phyloP scores from a whole-genome alignment of 805 yeast genomes.

The Suhomyces sp. region DNA sequence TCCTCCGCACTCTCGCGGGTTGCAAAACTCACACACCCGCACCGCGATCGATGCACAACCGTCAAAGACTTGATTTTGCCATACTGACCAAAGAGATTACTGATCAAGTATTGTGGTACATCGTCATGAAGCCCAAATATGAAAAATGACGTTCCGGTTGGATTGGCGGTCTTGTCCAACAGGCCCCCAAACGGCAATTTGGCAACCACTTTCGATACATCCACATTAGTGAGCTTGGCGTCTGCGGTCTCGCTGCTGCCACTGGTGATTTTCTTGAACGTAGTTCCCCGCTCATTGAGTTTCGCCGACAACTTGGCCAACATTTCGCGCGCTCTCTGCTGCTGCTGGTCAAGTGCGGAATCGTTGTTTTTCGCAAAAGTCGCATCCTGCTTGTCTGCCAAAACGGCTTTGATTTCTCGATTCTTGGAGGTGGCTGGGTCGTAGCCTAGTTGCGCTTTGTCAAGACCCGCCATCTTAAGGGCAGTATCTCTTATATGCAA shows the following conservation, averaged over 20 bases:
- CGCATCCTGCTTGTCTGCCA: constrained; percentile 50
- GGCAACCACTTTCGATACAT: constrained; percentile 50
- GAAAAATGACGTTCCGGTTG: constrained; percentile 56
- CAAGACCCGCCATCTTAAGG: constrained; percentile 61
- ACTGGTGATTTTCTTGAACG: constrained; percentile 8
- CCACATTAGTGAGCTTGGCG: constrained; percentile 30
- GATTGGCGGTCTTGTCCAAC: constrained; percentile 41
- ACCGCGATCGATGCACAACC: constrained; percentile 55
- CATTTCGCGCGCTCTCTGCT: constrained; percentile 46
- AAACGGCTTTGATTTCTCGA: constrained; percentile 37
- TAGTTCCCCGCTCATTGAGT: constrained; percentile 15
- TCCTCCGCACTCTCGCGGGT: constrained; percentile 50
- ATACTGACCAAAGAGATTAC: constrained; percentile 44
- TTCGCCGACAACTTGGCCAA: constrained; percentile 46
- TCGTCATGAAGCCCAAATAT: constrained; percentile 70
- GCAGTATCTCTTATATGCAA: constrained; percentile 77
- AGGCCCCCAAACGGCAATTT: constrained; percentile 69
- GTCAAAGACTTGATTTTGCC: constrained; percentile 50
- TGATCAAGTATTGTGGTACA: constrained; percentile 60
- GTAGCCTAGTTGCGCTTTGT: neutral
- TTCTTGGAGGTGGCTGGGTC: constrained; percentile 23
- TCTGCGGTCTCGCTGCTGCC: constrained; percentile 2
- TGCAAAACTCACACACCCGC: constrained; percentile 61
- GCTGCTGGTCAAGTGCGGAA: constrained; percentile 9
- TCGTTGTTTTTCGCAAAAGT: constrained; percentile 34